Conservation (phyloP, 306 rosid genomes). For the Abrus precatorius region DNA sequence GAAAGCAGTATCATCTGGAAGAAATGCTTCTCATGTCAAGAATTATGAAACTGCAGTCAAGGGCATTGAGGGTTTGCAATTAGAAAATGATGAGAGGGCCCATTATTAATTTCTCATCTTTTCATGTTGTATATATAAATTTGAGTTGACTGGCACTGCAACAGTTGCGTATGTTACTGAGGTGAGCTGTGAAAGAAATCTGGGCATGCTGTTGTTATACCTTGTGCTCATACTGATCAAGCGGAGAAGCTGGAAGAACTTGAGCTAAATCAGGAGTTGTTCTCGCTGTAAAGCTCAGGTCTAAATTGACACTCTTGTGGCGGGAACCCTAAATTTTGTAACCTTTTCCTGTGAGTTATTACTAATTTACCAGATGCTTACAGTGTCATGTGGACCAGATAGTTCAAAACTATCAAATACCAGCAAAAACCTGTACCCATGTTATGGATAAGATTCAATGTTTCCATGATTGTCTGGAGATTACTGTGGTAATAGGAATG, state of each 20-base stretch:
- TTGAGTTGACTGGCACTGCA: slow-evolving; percentile 50
- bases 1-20: slow-evolving; percentile 59
- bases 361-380: slow-evolving; percentile 54
- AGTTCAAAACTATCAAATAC: slow-evolving; percentile 49
- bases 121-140: slow-evolving; percentile 47
- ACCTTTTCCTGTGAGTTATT: slow-evolving; percentile 49
- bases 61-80: slow-evolving; percentile 83
- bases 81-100: slow-evolving; percentile 83
- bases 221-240: slow-evolving; percentile 44
- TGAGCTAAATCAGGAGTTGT: slow-evolving; percentile 47
- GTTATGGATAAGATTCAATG: slow-evolving; percentile 33
- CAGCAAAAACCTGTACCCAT: slow-evolving; percentile 39
- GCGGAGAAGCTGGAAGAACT: slow-evolving; percentile 49
- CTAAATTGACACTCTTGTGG: slow-evolving; percentile 48
- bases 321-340: slow-evolving; percentile 47
- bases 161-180: slow-evolving; percentile 56
- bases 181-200: slow-evolving; percentile 51
- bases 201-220: slow-evolving; percentile 57
- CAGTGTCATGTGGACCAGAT: slow-evolving; percentile 41
- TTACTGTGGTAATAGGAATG: slow-evolving; percentile 35
- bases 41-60: slow-evolving; percentile 78
- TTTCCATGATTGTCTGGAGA: slow-evolving; percentile 44
- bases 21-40: slow-evolving; percentile 69
- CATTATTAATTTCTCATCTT: slow-evolving; percentile 53
- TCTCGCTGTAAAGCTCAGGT: slow-evolving; percentile 56